Conservation (phyloP, 108 stramenopile species). For the Schizochytrium sp. region DNA sequence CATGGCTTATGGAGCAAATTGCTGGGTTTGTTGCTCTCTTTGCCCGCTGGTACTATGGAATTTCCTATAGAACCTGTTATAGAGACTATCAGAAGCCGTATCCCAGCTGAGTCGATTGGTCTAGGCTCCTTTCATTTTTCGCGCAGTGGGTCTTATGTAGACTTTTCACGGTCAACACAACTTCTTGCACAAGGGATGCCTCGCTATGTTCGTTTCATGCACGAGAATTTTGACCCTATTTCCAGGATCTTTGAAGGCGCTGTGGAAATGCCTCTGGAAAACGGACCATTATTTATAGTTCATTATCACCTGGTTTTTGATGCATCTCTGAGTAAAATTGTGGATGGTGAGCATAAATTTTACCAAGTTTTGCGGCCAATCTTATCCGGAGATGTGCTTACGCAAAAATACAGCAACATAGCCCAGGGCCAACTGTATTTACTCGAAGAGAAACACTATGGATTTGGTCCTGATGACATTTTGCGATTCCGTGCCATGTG, state of each 20-base stretch:
- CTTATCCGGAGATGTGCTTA: background rate
- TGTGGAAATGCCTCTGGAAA: slow-evolving; percentile 32
- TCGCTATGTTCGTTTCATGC: slow-evolving; percentile 36
- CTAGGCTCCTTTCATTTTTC: slow-evolving; percentile 30
- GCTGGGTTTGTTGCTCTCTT: background rate
- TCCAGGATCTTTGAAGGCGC: slow-evolving; percentile 13
- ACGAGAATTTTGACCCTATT: background rate
- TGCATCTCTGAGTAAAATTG: background rate
- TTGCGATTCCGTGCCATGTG: slow-evolving; percentile 17
- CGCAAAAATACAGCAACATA: slow-evolving; percentile 28
- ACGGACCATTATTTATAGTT: background rate
- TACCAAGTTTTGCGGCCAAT: background rate
- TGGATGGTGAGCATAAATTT: slow-evolving; percentile 8
- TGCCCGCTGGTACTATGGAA: background rate
- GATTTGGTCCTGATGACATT: background rate
- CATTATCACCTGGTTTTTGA: slow-evolving; percentile 35
- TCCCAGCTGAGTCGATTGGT: background rate
- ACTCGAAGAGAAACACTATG: background rate
- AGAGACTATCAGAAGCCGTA: background rate
- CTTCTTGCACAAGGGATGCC: slow-evolving; percentile 28
- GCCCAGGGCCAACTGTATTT: slow-evolving; percentile 24
- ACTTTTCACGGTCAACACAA: background rate
- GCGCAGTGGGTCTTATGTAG: background rate
- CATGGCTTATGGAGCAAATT: background rate
- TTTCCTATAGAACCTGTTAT: background rate